Evolutionary conservation across 2,329 filamentous ascomycete species (phyloP), one percentile per base, ranked within the genome.

Genomic region (Xylaria sp.): DNA sequence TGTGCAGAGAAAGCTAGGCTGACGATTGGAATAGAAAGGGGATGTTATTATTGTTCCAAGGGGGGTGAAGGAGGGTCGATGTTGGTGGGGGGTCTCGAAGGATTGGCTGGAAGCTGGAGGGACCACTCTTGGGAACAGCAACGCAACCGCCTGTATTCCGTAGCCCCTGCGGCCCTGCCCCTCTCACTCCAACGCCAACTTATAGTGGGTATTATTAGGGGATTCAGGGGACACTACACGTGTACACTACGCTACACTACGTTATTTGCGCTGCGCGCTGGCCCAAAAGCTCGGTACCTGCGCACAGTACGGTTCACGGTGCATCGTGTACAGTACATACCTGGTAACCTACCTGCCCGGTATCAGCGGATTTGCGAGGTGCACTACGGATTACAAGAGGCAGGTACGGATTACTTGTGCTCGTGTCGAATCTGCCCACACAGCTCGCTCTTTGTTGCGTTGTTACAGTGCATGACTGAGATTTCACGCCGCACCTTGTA

Each of bases 11-110:
- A 55, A 57, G 57, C 62, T 63, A 57, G 62, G 54, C 57, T 16
- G 59, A 54, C 57, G 18, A 59, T 61, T 59, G 57, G 57, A 50
- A 19, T 6, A 34, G 62, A 60, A 59, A 61, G 61, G 62, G 62
- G 59, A 46, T 35, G 13, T 55, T 62, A 58, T 57, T 59, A 61
- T 59, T 62, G 55, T 57, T 64, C 60, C 55, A 60, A 64, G 60
- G 58, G 62, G 37, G 59, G 59, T 55, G 47, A 59, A 62, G 54
- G 59, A 59, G 58, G 62, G 58, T 44, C 59, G 59, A 39, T 50
- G 55, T 58, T 59, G 62, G 58, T 54, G 60, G 62, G 60, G 62
- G 52, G 47, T 49, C 2, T 59, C 42, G 62, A 52, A 56, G 62
- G 60, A 64, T 64, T 64, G 62, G 62, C 37, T 57, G 47, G 60